Evolutionary conservation across 2,329 filamentous ascomycete genomes (phyloP).

Genomic region (Sclerotinia spermophila): DNA sequence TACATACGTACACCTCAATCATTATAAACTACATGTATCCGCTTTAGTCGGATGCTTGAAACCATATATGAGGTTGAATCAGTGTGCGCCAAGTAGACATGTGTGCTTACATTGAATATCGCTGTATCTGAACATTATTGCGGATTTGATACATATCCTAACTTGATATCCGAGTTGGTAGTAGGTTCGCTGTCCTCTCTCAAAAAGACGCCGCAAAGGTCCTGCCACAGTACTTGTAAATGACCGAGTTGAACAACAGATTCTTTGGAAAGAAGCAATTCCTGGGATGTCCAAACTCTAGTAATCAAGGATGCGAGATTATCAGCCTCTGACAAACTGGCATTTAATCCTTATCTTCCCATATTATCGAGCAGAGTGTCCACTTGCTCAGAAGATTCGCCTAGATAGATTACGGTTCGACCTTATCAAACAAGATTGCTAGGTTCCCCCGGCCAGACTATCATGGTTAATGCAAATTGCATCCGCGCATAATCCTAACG

Average conservation of each 20-base stretch:
- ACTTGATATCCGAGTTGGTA: neutral
- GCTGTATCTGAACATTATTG: neutral
- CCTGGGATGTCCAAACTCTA: slow-evolving; percentile 5
- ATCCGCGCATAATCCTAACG: neutral
- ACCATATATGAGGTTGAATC: neutral
- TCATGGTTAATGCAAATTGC: neutral
- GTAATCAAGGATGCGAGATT: neutral
- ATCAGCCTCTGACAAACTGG: neutral
- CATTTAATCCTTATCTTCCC: neutral
- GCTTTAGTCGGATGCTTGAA: neutral
- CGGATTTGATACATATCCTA: neutral
- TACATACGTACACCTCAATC: neutral
- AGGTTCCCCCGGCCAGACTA: neutral
- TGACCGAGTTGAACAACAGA: neutral
- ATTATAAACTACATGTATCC: neutral
- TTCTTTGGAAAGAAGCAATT: neutral
- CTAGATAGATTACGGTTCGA: neutral
- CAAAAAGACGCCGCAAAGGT: neutral
- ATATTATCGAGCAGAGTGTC: neutral
- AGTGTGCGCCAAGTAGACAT: neutral
- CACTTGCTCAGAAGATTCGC: neutral
- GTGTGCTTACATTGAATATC: neutral
- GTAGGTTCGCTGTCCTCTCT: neutral
- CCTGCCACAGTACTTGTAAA: neutral
- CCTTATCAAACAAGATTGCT: neutral